phyloP scores from a whole-genome alignment of 2,329 filamentous ascomycete species.

The Ceratocystis albifundus region DNA sequence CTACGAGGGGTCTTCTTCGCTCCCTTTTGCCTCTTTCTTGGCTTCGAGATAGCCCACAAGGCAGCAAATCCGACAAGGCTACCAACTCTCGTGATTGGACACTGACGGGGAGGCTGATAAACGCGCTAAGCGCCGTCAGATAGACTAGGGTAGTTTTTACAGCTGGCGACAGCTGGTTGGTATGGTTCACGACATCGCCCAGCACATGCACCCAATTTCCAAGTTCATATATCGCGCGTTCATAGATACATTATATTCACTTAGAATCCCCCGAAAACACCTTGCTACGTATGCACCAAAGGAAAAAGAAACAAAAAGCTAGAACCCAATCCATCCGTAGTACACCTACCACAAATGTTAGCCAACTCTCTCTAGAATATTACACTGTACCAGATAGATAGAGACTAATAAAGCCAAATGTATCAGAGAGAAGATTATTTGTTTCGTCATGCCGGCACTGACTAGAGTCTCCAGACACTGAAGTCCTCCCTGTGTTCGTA shows the following conservation, averaged over 20 bases:
- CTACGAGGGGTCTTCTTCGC: too few species aligned
- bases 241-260: neutral
- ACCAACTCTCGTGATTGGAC: slow-evolving; percentile 11
- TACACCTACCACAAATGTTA: neutral
- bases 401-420: neutral
- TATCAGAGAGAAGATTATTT: slow-evolving; percentile 47
- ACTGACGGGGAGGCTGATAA: neutral
- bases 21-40: neutral
- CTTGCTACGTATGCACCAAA: neutral
- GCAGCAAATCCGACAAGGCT: slow-evolving; percentile 15
- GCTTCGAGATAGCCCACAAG: neutral
- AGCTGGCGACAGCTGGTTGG: neutral
- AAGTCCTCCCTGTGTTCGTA: slow-evolving; percentile 14
- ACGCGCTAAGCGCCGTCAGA: slow-evolving; percentile 15
- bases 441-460: slow-evolving; percentile 30
- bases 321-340: neutral
- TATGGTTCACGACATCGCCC: neutral
- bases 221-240: neutral
- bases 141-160: neutral
- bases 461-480: slow-evolving; percentile 13
- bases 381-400: neutral
- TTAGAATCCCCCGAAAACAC: neutral
- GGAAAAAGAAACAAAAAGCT: too few species aligned
- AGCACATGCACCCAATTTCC: neutral
- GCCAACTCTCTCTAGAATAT: neutral